Conservation (phyloP, 1,284 basidiomycete genomes). For the Tylopilus orsonianus region DNA sequence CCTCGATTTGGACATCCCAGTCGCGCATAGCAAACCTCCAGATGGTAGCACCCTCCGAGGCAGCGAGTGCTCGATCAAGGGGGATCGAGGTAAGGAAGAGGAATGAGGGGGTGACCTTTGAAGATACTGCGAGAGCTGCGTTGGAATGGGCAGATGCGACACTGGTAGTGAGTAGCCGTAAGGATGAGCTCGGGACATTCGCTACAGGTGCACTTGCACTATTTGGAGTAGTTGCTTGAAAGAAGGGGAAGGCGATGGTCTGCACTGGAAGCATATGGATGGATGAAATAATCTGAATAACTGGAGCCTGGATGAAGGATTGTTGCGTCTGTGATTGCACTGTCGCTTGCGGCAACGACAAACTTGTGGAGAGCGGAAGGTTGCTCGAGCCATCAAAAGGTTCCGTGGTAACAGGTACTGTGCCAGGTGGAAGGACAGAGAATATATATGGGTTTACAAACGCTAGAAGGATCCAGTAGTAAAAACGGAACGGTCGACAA, state of each 20-base stretch:
- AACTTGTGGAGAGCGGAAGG: conserved; percentile 30
- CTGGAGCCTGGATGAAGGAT: conserved; percentile 51
- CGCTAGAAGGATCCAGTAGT: conserved; percentile 40
- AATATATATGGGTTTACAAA: conserved; percentile 86
- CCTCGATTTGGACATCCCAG: conserved; percentile 84
- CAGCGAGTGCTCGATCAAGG: conserved; percentile 60
- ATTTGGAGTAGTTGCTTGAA: conserved; percentile 26
- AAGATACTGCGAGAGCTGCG: conserved; percentile 30
- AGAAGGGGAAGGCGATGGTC: conserved; percentile 66
- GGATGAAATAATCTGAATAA: conserved; percentile 79
- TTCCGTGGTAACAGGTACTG: conserved; percentile 43
- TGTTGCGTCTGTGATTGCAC: conserved; percentile 21
- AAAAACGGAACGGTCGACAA: background rate
- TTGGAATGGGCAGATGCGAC: conserved; percentile 45
- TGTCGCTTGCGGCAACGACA: conserved; percentile 13
- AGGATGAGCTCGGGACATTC: conserved; percentile 36
- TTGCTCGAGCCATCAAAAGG: conserved; percentile 11
- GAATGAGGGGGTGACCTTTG: conserved; percentile 40
- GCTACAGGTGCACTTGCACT: conserved; percentile 26
- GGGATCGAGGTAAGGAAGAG: conserved; percentile 74
- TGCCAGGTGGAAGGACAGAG: conserved; percentile 71
- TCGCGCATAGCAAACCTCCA: conserved; percentile 75
- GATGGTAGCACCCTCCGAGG: conserved; percentile 70
- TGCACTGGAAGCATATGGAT: conserved; percentile 69
- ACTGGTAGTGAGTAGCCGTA: conserved; percentile 51